Evolutionary conservation across 2,329 filamentous ascomycete species (phyloP), one percentile per base, ranked within the genome.

Genomic region (Fusarium udum): DNA sequence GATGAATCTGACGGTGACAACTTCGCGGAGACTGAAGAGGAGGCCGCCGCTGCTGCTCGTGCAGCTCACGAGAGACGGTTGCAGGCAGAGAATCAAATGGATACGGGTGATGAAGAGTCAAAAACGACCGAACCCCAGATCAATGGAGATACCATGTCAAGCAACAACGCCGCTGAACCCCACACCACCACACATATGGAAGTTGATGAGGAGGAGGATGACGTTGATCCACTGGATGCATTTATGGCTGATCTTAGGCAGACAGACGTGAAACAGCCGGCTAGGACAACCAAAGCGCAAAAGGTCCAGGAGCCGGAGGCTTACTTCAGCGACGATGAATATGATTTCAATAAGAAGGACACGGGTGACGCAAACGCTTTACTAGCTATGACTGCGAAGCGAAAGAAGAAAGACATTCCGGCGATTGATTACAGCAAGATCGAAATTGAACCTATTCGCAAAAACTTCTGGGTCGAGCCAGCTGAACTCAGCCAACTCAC

Each of bases 341-440:
- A 86, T 75, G 85, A 86, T 65, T 87, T 86, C 71, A 83, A 86
- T 64, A 81, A 83, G n/a, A 83, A 87, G 46, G 85, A 87, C 43
- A 83, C 83, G 20, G 82, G 82, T 22, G 85, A 87, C 34, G 81
- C 86, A 12, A 85, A 85, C 45, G 81, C 84, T 7, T 84, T 88
- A 53, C 80, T 89, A 46, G 87, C 86, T 57, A 87, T 91, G 73
- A 85, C 89, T 10, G 85, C 83, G 78, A 92, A 87, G 87, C 92
- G 86, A 78, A 98, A 97, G 85, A 98, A 97, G 87, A 97, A 98
- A 83, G 96, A 98, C 68, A 91, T 98, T n/a, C 95, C 95, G 2
- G 87, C 87, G 0, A 88, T 97, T 61, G 92, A 99, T 82, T 97
- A 98, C 82, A 88, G 86, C 77, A 98, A 98, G 83, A 84, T 97